These are phyloP conservation scores for Penicillium sp. DNA, from an alignment of 2,329 filamentous ascomycete species.

Conservation along the genomic window DNA sequence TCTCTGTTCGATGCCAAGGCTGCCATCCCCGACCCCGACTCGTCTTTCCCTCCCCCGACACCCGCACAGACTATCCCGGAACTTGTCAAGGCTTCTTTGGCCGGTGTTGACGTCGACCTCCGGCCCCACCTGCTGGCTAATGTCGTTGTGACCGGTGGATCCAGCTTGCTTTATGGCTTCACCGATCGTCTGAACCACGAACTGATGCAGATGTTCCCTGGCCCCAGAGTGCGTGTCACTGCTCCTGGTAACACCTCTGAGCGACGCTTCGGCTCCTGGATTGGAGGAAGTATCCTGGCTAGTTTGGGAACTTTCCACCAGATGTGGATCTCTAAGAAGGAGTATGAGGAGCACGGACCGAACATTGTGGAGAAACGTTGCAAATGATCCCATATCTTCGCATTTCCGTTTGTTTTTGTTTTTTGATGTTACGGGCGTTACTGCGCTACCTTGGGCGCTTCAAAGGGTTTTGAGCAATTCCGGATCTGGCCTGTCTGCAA, in stretches of 20 bases:
- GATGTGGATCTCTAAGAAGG: conserved; percentile 98
- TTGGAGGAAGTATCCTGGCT: conserved; percentile 91
- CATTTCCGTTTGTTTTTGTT: background rate
- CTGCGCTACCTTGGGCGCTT: conserved; percentile 9
- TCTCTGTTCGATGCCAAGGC: conserved; percentile 86
- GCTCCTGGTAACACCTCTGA: conserved; percentile 83
- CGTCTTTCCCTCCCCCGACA: conserved; percentile 52
- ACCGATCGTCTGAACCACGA: conserved; percentile 86
- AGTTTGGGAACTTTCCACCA: conserved; percentile 98
- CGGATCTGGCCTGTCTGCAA: conserved; percentile 9
- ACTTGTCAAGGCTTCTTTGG: conserved; percentile 73
- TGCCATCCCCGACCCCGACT: conserved; percentile 55
- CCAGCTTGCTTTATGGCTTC: conserved; percentile 84
- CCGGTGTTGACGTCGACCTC: conserved; percentile 82
- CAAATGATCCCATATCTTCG: conserved; percentile 56
- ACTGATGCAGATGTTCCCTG: conserved; percentile 75
- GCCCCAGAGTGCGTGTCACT: conserved; percentile 81
- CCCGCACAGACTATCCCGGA: conserved; percentile 79
- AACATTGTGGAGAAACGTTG: conserved; percentile 94
- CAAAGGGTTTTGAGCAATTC: conserved; percentile 9
- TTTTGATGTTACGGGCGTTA: conserved; percentile 10
- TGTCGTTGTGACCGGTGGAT: conserved; percentile 88
- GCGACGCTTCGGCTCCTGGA: conserved; percentile 89
- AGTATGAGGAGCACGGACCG: conserved; percentile 92
- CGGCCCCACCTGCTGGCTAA: conserved; percentile 79